These are phyloP conservation scores for Crithidia fasciculata DNA, from an alignment of 208 protist genomes.

Conservation along the genomic window DNA sequence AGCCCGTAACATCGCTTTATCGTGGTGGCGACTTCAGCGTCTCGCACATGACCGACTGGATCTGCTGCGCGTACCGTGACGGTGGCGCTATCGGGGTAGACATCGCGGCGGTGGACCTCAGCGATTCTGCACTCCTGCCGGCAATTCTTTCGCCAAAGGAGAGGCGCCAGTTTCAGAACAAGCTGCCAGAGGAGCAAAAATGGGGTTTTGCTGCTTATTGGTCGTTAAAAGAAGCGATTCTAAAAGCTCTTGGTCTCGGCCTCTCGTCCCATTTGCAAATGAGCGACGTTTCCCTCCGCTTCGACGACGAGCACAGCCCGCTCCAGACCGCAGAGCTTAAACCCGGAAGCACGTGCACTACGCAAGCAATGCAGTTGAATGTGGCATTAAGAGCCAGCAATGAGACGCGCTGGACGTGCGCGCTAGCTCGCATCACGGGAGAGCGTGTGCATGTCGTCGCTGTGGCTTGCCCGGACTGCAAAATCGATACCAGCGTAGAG, in stretches of 20 bases:
- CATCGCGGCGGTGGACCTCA: conserved; percentile 5
- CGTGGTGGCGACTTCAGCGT: conserved; percentile 24
- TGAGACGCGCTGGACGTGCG: conserved; percentile 10
- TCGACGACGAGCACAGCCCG: background rate
- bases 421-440: conserved; percentile 5
- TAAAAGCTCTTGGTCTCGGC: conserved; percentile 46
- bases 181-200: background rate
- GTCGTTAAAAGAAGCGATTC: conserved; percentile 42
- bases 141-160: conserved; percentile 9
- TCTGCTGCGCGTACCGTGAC: conserved; percentile 19
- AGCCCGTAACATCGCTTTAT: conserved; percentile 11
- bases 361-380: background rate
- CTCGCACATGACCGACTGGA: conserved; percentile 31
- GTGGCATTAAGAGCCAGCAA: conserved; percentile 18
- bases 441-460: background rate
- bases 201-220: conserved; percentile 31
- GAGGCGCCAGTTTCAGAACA: background rate
- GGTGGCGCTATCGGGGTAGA: conserved; percentile 32
- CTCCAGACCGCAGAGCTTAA: background rate
- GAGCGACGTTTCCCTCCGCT: conserved; percentile 12
- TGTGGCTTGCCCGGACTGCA: background rate
- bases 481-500: background rate
- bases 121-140: background rate
- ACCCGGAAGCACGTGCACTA: background rate
- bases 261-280: conserved; percentile 18